These are phyloP conservation scores for Phylloporus scabripes DNA, from an alignment of 768 basidiomycete genomes.

Conservation along the genomic window DNA sequence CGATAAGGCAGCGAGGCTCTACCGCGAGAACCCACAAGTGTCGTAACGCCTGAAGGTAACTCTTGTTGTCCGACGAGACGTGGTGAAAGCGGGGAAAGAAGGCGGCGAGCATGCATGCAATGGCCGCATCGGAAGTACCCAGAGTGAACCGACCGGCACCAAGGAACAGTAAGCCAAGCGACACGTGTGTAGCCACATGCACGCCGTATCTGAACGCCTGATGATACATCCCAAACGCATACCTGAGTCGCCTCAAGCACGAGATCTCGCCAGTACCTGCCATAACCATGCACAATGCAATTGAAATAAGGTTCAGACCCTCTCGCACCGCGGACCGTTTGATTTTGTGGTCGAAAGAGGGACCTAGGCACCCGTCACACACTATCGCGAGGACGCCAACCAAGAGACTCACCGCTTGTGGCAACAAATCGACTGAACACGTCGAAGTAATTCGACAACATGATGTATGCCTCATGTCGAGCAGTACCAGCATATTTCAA, in stretches of 20 bases:
- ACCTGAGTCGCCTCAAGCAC: constrained; percentile 79
- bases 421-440: constrained; percentile 67
- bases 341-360: constrained; percentile 83
- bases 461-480: constrained; percentile 78
- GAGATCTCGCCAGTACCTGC: constrained; percentile 95
- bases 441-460: constrained; percentile 80
- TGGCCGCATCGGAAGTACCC: constrained; percentile 86
- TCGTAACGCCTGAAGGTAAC: constrained; percentile 86
- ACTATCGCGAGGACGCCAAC: neutral
- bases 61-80: constrained; percentile 78
- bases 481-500: constrained; percentile 95
- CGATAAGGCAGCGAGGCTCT: constrained; percentile 88
- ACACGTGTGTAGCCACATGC: constrained; percentile 86
- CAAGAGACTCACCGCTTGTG: constrained; percentile 49
- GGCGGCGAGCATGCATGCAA: constrained; percentile 83
- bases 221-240: constrained; percentile 83
- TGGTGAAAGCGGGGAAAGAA: constrained; percentile 89
- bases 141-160: constrained; percentile 90
- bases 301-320: constrained; percentile 80
- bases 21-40: constrained; percentile 96
- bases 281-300: constrained; percentile 90
- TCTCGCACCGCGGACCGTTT: constrained; percentile 83
- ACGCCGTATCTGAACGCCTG: constrained; percentile 78
- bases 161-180: constrained; percentile 87
- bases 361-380: constrained; percentile 38